These are phyloP conservation scores for Pleurostoma richardsiae DNA, from an alignment of 2,329 filamentous ascomycete species.

Conservation along the genomic window DNA sequence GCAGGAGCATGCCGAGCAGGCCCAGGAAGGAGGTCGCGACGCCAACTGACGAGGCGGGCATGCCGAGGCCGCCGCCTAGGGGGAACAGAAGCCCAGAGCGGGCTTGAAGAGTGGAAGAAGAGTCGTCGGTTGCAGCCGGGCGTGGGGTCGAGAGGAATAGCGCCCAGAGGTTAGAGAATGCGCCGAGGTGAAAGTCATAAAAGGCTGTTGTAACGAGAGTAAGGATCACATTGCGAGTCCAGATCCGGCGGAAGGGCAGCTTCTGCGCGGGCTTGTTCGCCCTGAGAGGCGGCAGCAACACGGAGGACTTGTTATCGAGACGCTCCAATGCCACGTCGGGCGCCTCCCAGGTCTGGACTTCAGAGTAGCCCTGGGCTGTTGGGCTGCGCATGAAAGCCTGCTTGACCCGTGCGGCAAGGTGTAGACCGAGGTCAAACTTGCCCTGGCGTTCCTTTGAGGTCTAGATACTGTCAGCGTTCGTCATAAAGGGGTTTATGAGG, in stretches of 20 bases:
- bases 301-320: constrained; percentile 7
- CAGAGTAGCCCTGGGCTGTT: background rate
- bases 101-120: constrained; percentile 7
- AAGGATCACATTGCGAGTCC: constrained; percentile 42
- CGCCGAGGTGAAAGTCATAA: constrained; percentile 65
- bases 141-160: constrained; percentile 65
- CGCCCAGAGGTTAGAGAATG: constrained; percentile 65
- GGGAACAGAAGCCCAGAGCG: constrained; percentile 35
- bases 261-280: constrained; percentile 6
- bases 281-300: constrained; percentile 24
- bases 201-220: constrained; percentile 60
- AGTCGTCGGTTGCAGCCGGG: constrained; percentile 14
- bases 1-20: constrained; percentile 62
- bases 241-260: constrained; percentile 36
- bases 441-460: constrained; percentile 40
- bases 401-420: constrained; percentile 26
- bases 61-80: constrained; percentile 63
- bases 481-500: too few relatives aligned
- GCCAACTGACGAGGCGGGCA: constrained; percentile 62
- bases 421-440: constrained; percentile 39
- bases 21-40: constrained; percentile 66
- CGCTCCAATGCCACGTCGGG: background rate
- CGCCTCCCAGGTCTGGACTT: constrained; percentile 1
- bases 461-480: background rate
- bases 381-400: background rate